Evolutionary conservation across 2,329 filamentous ascomycete genomes (phyloP), one percentile per base, ranked within the genome.

Genomic region (Diaporthe helianthi): DNA sequence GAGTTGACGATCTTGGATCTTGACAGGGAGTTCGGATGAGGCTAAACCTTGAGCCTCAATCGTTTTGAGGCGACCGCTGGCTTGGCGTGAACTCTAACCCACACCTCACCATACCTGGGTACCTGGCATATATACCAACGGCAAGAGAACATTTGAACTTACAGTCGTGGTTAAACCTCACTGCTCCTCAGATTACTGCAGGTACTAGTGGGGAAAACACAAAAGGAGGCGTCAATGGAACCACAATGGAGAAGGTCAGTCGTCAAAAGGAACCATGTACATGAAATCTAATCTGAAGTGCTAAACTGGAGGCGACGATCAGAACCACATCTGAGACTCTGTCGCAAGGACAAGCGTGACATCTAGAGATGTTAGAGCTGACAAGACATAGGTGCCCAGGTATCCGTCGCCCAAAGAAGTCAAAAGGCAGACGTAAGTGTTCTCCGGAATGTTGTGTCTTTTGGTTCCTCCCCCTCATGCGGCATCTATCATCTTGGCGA

Each of bases 1-100:
- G 41, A 12, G 41, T 38, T 24, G 29, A n/a, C 41, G 41, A 63
- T 33, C 26, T 33, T 17, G 29, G 41, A 63, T 33, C 26, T 33
- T 17, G 29, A 12, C 4, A n/a, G 29, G 12, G 31, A 24, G 58
- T 36, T 41, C 8, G 22, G 44, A n/a, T 17, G 31, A 63, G 36
- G 58, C 58, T 63, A 63, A 63, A 22, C 26, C 36, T 63, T 63
- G 58, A 63, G 58, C 58, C 58, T 49, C 58, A 63, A 49, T 49
- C 58, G 44, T 49, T 26, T 12, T n/a, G 44, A 17, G 15, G 29
- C 26, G 41, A 36, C 41, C 5, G 29, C 41, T 63, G 22, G 26
- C 58, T 63, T 63, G 58, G 58, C 58, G 19, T 15, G 36, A 61
- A 61, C 41, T 61, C 2, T 33, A 47, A 47, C 41, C 7, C 29